Conservation (phyloP, 2,329 filamentous ascomycete species). For the Phialophora tarda region DNA sequence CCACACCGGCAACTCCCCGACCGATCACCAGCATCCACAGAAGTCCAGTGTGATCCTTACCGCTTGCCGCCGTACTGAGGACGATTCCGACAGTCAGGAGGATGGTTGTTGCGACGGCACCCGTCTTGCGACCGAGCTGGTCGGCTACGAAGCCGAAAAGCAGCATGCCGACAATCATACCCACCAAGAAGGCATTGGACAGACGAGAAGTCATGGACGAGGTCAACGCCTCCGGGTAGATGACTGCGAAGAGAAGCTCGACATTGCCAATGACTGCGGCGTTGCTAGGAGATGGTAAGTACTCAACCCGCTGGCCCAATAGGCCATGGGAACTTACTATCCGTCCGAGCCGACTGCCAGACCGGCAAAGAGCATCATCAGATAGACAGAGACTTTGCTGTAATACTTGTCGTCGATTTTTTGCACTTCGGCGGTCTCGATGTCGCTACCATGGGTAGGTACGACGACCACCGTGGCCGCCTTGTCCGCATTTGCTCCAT, state of each 20-base stretch:
- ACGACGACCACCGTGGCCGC: too few relatives aligned
- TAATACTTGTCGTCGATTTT: conserved; percentile 13
- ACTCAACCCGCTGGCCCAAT: too few relatives aligned
- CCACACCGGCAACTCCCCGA: too few relatives aligned
- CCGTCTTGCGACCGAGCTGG: conserved; percentile 57
- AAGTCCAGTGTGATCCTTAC: too few relatives aligned
- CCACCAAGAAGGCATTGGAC: conserved; percentile 62
- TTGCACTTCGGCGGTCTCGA: neutral
- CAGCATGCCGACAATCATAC: conserved; percentile 63
- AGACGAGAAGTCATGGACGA: conserved; percentile 56
- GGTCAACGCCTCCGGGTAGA: conserved; percentile 45
- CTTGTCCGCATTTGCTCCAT: too few relatives aligned
- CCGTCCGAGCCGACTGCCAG: conserved; percentile 49
- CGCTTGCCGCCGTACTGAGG: conserved; percentile 40
- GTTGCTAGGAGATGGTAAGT: conserved; percentile 26
- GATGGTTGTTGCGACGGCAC: conserved; percentile 55
- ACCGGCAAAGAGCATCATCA: conserved; percentile 47
- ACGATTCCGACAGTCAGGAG: conserved; percentile 56
- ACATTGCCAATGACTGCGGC: conserved; percentile 43
- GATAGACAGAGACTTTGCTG: conserved; percentile 39
- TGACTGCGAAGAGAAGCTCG: conserved; percentile 45
- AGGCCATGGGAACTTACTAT: conserved; percentile 43
- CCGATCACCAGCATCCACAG: too few relatives aligned
- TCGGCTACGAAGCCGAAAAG: conserved; percentile 59
- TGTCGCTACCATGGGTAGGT: too few relatives aligned